Evolutionary conservation across 805 yeast genomes (phyloP), one percentile per base, ranked within the genome.

Genomic region (Teunomyces cretensis): DNA sequence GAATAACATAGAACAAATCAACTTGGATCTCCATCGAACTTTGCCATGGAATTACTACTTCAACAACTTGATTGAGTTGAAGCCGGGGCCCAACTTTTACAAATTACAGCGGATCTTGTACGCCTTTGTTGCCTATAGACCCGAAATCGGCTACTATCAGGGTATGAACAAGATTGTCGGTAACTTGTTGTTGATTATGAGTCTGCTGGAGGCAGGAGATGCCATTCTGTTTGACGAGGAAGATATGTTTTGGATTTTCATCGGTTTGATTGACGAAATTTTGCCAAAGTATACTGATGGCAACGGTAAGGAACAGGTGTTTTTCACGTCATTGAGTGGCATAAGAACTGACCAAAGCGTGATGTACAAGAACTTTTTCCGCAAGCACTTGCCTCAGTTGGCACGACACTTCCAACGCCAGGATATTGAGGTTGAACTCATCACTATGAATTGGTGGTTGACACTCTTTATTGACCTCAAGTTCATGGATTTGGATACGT

Each of bases 151-250:
- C 0, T 80, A 80, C 55, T 75, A 80, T 42, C 85, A 80, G 52
- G 85, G 85, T 1, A 74, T 80, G 85, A 80, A 80, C 54, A 72
- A 79, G 51, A 74, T 80, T n/a, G 76, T 74, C 9, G 85, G 81
- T 0, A 76, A 74, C 38, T 48, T 80, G 8, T 55, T 80, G 9
- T 54, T 80, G 9, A 27, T 48, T 8, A 33, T 51, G 22, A 48
- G 44, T 37, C 13, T 15, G 24, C 30, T 15, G 19, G 43, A 41
- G 2, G 41, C 38, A 12, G 14, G 26, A 7, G 47, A 42, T 1
- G 44, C 30, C 2, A 27, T 15, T 9, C 42, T 39, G 9, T 30
- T 31, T 33, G 50, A 55, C 32, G 70, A 76, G 41, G 82, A 76
- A 45, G 82, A 78, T 43, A 72, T 79, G 6, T 80, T 77, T 47